A percentile compares a stretch with the other conserved stretches of the same genome.
These are phyloP conservation scores for Penicillium egyptiacum DNA, from an alignment of 495 filamentous ascomycete species.

Conservation along the genomic window DNA sequence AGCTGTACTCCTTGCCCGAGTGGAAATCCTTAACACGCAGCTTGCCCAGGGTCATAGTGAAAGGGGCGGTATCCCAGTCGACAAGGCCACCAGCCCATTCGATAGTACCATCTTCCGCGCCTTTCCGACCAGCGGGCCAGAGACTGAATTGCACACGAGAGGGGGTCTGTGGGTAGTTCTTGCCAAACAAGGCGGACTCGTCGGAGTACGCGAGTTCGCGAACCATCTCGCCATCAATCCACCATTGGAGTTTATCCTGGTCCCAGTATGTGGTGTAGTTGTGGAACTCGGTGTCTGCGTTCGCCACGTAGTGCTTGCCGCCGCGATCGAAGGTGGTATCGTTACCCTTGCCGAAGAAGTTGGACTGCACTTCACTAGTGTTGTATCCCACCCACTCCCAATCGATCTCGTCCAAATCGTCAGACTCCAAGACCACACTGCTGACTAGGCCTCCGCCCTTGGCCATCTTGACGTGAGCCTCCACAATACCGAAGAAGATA, in stretches of 20 bases:
- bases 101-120: conserved; percentile 53
- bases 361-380: conserved; percentile 70
- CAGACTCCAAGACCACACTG: conserved; percentile 83
- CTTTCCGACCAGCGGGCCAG: conserved; percentile 74
- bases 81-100: conserved; percentile 53
- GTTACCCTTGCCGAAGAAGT: conserved; percentile 93
- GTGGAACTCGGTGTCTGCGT: conserved; percentile 66
- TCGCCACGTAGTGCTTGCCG: conserved; percentile 57
- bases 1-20: conserved; percentile 41
- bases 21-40: conserved; percentile 42
- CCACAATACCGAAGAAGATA: conserved; percentile 81
- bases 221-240: conserved; percentile 67
- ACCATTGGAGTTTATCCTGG: conserved; percentile 73
- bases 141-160: conserved; percentile 77
- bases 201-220: conserved; percentile 62
- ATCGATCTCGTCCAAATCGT: conserved; percentile 92
- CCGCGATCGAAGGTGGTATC: conserved; percentile 71
- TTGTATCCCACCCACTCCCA: conserved; percentile 65
- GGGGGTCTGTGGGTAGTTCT: conserved; percentile 86
- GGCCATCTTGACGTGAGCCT: conserved; percentile 68
- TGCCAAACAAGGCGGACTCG: conserved; percentile 48
- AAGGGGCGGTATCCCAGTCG: conserved; percentile 65
- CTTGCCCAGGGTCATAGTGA: conserved; percentile 64
- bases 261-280: conserved; percentile 94
- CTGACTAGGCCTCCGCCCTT: conserved; percentile 74